Percentiles rank a stretch among this genome's conserved stretches.
Evolutionary conservation across 73 alveolate genomes (phyloP).

Genomic region (Tetrahymena elliotti): DNA sequence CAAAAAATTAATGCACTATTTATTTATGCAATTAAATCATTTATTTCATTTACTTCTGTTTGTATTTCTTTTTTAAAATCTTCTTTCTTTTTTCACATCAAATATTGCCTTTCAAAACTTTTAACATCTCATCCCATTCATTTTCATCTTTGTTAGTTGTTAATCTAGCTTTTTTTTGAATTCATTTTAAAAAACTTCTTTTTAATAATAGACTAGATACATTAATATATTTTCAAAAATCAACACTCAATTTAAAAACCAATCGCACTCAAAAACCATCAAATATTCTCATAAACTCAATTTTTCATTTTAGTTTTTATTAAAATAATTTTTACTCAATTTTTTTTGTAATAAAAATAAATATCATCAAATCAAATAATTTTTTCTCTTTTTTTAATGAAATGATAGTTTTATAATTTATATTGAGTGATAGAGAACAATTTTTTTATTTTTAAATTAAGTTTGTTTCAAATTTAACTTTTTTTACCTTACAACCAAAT

Average conservation of each 20-base stretch:
- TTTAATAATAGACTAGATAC: not conserved
- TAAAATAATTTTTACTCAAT: too few species aligned
- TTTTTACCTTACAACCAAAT: too few species aligned
- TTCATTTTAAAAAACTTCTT: not conserved
- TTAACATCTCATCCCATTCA: not conserved
- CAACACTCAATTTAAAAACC: not conserved
- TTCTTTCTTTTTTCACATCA: not conserved
- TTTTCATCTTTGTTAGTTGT: not conserved
- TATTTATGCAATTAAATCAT: not conserved
- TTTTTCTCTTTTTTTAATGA: too few species aligned
- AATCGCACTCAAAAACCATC: not conserved
- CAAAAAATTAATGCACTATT: not conserved
- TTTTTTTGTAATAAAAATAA: too few species aligned
- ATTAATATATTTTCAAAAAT: too few species aligned
- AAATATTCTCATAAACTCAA: too few species aligned
- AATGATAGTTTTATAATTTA: too few species aligned
- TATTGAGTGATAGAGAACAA: too few species aligned
- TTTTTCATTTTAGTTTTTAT: too few species aligned
- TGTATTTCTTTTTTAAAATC: not conserved
- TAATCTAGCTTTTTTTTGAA: not conserved
- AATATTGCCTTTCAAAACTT: not conserved
- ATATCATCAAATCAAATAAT: too few species aligned
- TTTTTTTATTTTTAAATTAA: too few species aligned
- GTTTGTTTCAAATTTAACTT: too few species aligned
- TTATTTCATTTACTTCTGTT: not conserved